phyloP scores from a whole-genome alignment of 2,329 filamentous ascomycete species.

The Paracorniculantispora psalliotae region DNA sequence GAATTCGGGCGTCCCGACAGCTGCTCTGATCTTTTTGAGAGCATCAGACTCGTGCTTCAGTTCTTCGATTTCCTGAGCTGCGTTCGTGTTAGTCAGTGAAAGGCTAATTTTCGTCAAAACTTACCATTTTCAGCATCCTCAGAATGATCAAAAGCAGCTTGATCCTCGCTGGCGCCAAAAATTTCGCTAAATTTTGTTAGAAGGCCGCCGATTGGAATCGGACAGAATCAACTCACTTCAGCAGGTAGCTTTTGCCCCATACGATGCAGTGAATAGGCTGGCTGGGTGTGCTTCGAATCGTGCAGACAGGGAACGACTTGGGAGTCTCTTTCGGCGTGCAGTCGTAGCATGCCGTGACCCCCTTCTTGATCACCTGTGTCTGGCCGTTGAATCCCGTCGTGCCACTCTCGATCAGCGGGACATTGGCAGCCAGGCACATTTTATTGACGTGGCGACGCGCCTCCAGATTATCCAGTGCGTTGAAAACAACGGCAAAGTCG shows the following conservation, averaged over 20 bases:
- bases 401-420: constrained; percentile 91
- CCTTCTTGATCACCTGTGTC: constrained; percentile 93
- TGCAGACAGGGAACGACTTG: constrained; percentile 93
- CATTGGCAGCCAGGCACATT: constrained; percentile 89
- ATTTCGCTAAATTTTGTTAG: constrained; percentile 53
- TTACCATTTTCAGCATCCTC: constrained; percentile 74
- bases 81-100: constrained; percentile 18
- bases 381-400: constrained; percentile 98
- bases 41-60: constrained; percentile 78
- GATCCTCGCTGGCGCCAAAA: constrained; percentile 87
- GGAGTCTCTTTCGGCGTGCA: constrained; percentile 85
- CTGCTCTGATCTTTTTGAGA: constrained; percentile 73
- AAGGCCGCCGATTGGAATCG: no score
- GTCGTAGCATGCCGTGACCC: constrained; percentile 91
- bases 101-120: constrained; percentile 14
- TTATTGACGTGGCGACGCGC: constrained; percentile 92
- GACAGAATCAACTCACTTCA: constrained; percentile 50
- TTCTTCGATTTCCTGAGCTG: constrained; percentile 76
- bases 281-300: constrained; percentile 90
- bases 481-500: constrained; percentile 82
- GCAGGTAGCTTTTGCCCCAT: constrained; percentile 94
- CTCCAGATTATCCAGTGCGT: constrained; percentile 93
- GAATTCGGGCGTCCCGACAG: constrained; percentile 75
- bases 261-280: constrained; percentile 98
- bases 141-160: constrained; percentile 73